A percentile compares a stretch with the other conserved stretches of the same genome.
These are phyloP conservation scores for Posidonia australis DNA, from an alignment of 106 monocot genomes.

Conservation along the genomic window DNA sequence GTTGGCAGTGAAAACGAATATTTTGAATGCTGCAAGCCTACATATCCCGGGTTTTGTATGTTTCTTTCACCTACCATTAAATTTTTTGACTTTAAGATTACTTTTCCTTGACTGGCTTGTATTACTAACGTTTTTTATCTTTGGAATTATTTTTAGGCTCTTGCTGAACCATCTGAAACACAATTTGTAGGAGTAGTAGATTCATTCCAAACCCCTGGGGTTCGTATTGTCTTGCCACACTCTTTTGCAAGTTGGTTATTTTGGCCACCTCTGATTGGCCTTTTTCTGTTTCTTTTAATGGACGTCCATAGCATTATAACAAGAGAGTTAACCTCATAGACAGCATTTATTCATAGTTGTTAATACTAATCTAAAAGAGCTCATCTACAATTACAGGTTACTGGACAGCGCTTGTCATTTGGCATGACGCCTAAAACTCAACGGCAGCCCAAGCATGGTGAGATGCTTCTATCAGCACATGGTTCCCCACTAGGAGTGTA, in stretches of 20 bases:
- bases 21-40: slow-evolving; percentile 26
- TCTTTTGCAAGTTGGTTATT: not conserved
- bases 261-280: not conserved
- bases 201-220: slow-evolving; percentile 17
- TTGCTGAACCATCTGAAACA: slow-evolving; percentile 14
- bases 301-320: too few species aligned
- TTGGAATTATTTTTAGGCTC: slow-evolving; percentile 2
- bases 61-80: not conserved
- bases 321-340: too few species aligned
- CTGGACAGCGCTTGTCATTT: slow-evolving; percentile 41
- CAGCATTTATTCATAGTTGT: too few species aligned
- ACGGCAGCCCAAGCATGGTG: slow-evolving; percentile 69
- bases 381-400: slow-evolving; percentile 21
- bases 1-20: slow-evolving; percentile 41
- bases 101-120: not conserved
- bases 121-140: too few species aligned
- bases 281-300: not conserved
- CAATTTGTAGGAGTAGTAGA: not conserved
- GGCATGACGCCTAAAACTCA: slow-evolving; percentile 67
- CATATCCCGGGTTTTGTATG: slow-evolving; percentile 43
- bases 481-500: slow-evolving; percentile 90
- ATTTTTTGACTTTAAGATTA: not conserved
- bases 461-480: slow-evolving; percentile 68
- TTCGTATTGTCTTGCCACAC: not conserved
- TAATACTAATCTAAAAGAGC: too few species aligned